Evolutionary conservation across 1,139 yeast species (phyloP).

Genomic region (Yamadazyma atmosphaerica): DNA sequence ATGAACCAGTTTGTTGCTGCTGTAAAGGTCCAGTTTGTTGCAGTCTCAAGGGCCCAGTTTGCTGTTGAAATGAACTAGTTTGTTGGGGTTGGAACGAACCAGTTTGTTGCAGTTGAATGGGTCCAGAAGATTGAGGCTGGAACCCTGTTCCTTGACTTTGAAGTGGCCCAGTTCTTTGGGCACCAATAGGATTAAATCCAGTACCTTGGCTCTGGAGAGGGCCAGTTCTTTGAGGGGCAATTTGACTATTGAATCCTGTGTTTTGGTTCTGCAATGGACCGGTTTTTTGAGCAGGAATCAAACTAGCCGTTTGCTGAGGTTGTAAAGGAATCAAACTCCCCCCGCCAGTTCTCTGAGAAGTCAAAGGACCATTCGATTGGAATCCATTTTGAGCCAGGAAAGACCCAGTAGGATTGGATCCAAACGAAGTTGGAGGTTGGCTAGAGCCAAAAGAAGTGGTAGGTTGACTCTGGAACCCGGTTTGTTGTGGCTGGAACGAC

Average conservation of each 20-base stretch:
- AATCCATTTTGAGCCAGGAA: constrained; percentile 6
- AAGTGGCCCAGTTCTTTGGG: constrained; percentile 39
- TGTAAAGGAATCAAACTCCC: constrained; percentile 46
- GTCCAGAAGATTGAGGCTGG: constrained; percentile 39
- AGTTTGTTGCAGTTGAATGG: constrained; percentile 36
- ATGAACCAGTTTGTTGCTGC: constrained; percentile 20
- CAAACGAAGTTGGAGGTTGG: neutral
- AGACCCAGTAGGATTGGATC: constrained; percentile 3
- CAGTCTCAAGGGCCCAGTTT: too few relatives aligned
- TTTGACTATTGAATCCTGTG: constrained; percentile 33
- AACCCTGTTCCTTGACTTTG: constrained; percentile 40
- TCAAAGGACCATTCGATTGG: constrained; percentile 21
- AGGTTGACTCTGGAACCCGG: constrained; percentile 33
- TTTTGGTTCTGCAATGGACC: constrained; percentile 32
- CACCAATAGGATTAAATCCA: constrained; percentile 33
- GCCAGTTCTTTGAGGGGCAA: constrained; percentile 33
- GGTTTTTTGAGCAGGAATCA: constrained; percentile 45
- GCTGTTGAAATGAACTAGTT: constrained; percentile 27
- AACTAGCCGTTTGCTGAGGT: constrained; percentile 50
- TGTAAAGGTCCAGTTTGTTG: constrained; percentile 40
- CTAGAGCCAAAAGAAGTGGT: constrained; percentile 11
- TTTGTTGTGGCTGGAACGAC: constrained; percentile 23
- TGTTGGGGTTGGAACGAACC: constrained; percentile 36
- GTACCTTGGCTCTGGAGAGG: constrained; percentile 29
- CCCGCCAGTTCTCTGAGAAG: constrained; percentile 45